A percentile compares a stretch with the other conserved stretches of the same genome.
phyloP scores from a whole-genome alignment of 192 early-diverging fungal species.

The Piromyces sp. region DNA sequence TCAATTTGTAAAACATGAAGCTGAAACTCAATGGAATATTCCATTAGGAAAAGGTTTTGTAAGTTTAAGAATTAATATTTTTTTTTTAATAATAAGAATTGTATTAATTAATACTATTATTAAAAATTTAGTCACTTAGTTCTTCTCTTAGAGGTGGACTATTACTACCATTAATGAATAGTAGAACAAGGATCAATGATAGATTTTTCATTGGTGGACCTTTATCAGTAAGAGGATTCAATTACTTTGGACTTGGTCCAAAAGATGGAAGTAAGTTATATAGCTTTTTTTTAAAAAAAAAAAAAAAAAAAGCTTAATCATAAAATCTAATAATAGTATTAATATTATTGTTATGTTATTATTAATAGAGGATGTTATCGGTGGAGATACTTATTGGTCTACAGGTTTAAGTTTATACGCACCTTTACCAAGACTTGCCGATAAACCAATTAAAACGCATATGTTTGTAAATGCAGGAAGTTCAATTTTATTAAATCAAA shows the following conservation, averaged over 20 bases:
- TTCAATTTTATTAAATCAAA: slow-evolving; percentile 28
- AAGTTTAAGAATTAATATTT: slow-evolving; percentile 7
- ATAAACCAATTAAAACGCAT: slow-evolving; percentile 57
- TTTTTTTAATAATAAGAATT: too few relatives aligned
- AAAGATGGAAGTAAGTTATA: slow-evolving; percentile 40
- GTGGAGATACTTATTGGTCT: slow-evolving; percentile 73
- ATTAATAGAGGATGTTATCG: slow-evolving; percentile 49
- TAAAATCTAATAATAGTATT: too few relatives aligned
- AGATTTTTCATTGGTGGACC: slow-evolving; percentile 80
- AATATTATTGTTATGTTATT: background rate
- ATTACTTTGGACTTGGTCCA: slow-evolving; percentile 71
- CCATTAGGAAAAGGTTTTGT: slow-evolving; percentile 37
- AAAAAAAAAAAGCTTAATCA: too few relatives aligned
- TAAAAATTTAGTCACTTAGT: background rate
- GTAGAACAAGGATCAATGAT: slow-evolving; percentile 53
- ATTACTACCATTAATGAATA: slow-evolving; percentile 34
- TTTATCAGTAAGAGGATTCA: slow-evolving; percentile 72
- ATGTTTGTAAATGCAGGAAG: slow-evolving; percentile 77
- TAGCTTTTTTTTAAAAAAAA: background rate
- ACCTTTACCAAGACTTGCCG: slow-evolving; percentile 52
- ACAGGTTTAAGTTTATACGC: slow-evolving; percentile 62
- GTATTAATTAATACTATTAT: background rate
- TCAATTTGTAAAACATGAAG: slow-evolving; percentile 47
- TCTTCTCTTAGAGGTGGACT: slow-evolving; percentile 42
- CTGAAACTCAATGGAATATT: slow-evolving; percentile 43